Evolutionary conservation across 179 eudicot genomes (phyloP), one percentile per base, ranked within the genome.

Genomic region (Camellia oleifera): DNA sequence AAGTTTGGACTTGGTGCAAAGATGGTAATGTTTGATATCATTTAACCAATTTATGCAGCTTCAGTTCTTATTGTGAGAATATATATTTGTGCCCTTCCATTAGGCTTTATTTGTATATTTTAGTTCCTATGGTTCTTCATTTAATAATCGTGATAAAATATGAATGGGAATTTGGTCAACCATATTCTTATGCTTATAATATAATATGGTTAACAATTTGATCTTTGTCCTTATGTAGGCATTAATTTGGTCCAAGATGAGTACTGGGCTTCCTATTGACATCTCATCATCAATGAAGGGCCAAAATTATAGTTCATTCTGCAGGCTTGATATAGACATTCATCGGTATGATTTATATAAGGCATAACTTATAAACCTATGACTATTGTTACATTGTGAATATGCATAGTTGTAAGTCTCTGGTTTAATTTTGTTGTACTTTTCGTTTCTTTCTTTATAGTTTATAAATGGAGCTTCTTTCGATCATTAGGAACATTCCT

Each of bases 171-270:
- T 32, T 32, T 32, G 2, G 40, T 32, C 40, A 32, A 32, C 40
- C 40, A 32, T 32, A 32, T 32, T 32, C 77, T 57, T 32, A 40
- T 57, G 14, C 77, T 18, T 57, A 32, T 2, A 15, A 53, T 18
- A 10, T 68, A 32, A 4, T 77, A 46, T 14, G 57, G 12, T 42
- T 57, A 18, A 0, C 42, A 54, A 17, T 56, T 66, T 13, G 60
- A 68, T 64, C 58, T 58, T 52, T 69, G 78, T 52, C n/a, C 20
- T 81, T 72, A 13, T 82, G 84, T 83, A 97, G 99, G 99, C 99
- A 44, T 85, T 97, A 83, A 94, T 94, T 85, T 97, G 99, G 99
- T 97, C 99, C 79, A 97, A 97, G 88, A 97, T 94, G 98, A 97
- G 99, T 84, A 97, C 99, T 4, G 99, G 99, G 80, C 91, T 97